Percentiles rank a stretch among this genome's conserved stretches.
Conservation (phyloP, 2,329 filamentous ascomycete genomes). For the Diaporthe ilicicola region DNA sequence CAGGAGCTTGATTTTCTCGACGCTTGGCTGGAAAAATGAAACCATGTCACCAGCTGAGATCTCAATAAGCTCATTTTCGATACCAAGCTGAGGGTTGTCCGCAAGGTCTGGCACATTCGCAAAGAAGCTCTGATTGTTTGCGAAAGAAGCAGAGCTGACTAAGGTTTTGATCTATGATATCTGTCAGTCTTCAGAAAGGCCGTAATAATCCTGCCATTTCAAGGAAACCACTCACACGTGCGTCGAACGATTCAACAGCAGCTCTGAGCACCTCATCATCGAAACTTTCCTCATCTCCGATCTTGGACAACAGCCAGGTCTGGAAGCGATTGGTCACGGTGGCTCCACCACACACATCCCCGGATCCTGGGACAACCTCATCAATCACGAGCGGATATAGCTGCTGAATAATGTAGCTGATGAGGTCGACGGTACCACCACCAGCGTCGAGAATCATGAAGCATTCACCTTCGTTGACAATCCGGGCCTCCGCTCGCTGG, state of each 20-base stretch:
- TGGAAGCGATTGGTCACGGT: conserved; percentile 59
- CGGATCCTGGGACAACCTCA: conserved; percentile 58
- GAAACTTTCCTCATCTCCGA: conserved; percentile 53
- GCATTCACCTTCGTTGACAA: conserved; percentile 53
- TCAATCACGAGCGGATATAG: conserved; percentile 56
- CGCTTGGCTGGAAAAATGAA: conserved; percentile 54
- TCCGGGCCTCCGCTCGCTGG: conserved; percentile 51
- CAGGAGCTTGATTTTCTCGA: conserved; percentile 52
- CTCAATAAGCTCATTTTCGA: conserved; percentile 47
- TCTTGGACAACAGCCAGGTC: conserved; percentile 51
- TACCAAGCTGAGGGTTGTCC: conserved; percentile 47
- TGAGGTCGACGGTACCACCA: conserved; percentile 63
- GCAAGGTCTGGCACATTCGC: conserved; percentile 47
- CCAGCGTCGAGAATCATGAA: conserved; percentile 64
- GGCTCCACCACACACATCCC: conserved; percentile 58
- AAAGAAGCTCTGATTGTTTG: conserved; percentile 40
- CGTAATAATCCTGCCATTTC: background rate
- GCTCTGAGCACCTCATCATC: conserved; percentile 50
- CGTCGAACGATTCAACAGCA: conserved; percentile 45
- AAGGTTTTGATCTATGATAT: background rate
- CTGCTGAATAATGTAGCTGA: conserved; percentile 58
- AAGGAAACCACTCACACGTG: background rate
- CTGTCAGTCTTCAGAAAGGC: background rate
- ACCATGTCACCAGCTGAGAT: conserved; percentile 50
- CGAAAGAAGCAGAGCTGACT: background rate